Conservation (phyloP, 2,329 filamentous ascomycete species). For the Huntiella decipiens region DNA sequence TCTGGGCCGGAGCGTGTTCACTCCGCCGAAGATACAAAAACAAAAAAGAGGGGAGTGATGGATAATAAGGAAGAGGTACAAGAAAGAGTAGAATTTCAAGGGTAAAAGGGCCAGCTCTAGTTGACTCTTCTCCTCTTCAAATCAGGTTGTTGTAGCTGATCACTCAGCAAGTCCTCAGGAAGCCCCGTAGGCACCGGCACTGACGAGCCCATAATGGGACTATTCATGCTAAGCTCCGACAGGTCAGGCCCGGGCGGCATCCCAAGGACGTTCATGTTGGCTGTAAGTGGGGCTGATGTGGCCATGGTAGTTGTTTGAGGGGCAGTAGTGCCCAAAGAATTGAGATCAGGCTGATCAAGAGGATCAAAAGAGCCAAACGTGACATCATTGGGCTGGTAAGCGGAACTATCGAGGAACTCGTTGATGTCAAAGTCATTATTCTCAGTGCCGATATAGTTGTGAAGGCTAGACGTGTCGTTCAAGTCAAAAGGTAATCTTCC, state of each 20-base stretch:
- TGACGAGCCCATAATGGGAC: conserved; percentile 3
- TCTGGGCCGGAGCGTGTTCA: too few species aligned
- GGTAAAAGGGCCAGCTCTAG: conserved; percentile 1
- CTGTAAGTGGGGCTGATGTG: not conserved
- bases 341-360: not conserved
- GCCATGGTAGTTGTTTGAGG: not conserved
- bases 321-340: not conserved
- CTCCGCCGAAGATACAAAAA: not conserved
- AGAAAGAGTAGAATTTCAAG: not conserved
- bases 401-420: conserved; percentile 20
- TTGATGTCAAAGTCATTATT: conserved; percentile 22
- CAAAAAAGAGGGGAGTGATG: not conserved
- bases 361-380: conserved; percentile 21
- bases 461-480: conserved; percentile 20
- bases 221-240: conserved; percentile 10
- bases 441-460: conserved; percentile 18
- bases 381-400: conserved; percentile 22
- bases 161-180: conserved; percentile 7
- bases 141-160: conserved; percentile 6
- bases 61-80: not conserved
- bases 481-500: conserved; percentile 55
- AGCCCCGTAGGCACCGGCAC: not conserved
- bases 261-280: not conserved
- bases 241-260: conserved; percentile 8
- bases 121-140: conserved; percentile 8